Base-by-base conservation (phyloP, 2,329 filamentous ascomycete species). In the Cladophialophora carrionii region DNA sequence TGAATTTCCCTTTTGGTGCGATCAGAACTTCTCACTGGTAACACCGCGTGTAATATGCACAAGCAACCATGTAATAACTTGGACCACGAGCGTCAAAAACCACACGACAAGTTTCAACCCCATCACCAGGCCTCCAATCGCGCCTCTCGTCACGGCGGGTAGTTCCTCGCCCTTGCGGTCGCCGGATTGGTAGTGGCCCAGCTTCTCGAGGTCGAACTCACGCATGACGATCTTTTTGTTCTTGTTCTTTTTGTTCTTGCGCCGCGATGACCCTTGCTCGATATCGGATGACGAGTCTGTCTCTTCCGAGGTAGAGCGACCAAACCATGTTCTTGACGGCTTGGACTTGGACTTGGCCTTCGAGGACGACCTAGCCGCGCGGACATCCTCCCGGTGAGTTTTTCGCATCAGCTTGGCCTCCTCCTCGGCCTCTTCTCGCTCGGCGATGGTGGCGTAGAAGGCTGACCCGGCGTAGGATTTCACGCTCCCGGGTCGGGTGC, bases 171-270 rank as follows among this genome's bases (percentile, higher is more conserved):
- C 77, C 54, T 77, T 73, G 7, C 76, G 73, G 20, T 74, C 76
- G 14, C 75, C 71, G n/a, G 65, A 66, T 22, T 74, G 76, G 63
- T 78, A 79, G 6, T 75, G 75, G 12, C 78, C 78, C 37, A 81
- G 79, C 48, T 77, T 78, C 54, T 80, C 79, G 8, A 81, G 72
- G 68, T 81, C 79, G 53, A 81, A 78, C 62, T 81, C 79, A 52
- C 79, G 76, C 46, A 79, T 69, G 2, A 77, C 68, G 52, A 78
- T 71, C 62, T 77, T 68, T 49, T 75, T 71, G 32, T 69, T 73
- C 66, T 78, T 75, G 37, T 61, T 66, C 37, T 65, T 65, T 20
- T 49, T 54, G 49, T 64, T 67, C 12, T 51, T 61, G 14, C 32
- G 48, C n/a, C 41, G 65, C 17, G 31, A 51, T 14, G 52, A 51